Conservation (phyloP, 2,329 filamentous ascomycete species). For the Arachnomyces sp. region DNA sequence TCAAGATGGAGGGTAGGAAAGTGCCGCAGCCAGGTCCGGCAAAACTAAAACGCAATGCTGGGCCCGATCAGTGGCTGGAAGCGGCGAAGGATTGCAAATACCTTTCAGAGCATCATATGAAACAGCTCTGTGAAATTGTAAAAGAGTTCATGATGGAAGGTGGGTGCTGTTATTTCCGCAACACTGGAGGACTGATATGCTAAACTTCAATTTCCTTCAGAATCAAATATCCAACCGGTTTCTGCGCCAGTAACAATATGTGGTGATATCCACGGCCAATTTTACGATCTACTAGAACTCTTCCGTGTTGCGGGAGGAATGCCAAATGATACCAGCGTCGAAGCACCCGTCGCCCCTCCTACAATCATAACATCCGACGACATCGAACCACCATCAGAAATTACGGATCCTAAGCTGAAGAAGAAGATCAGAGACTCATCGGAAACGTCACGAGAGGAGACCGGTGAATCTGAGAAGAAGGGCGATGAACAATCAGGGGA, state of each 20-base stretch:
- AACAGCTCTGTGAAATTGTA: slow-evolving; percentile 95
- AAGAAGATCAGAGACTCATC: slow-evolving; percentile 59
- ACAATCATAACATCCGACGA: slow-evolving; percentile 82
- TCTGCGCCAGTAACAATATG: slow-evolving; percentile 93
- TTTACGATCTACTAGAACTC: slow-evolving; percentile 94
- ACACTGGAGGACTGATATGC: slow-evolving; percentile 5
- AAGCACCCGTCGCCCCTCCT: slow-evolving; percentile 60
- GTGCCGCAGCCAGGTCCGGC: slow-evolving; percentile 89
- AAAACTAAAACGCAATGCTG: slow-evolving; percentile 72
- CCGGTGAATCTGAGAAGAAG: background rate
- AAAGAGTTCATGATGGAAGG: slow-evolving; percentile 99
- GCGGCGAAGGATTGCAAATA: slow-evolving; percentile 97
- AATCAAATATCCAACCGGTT: slow-evolving; percentile 98
- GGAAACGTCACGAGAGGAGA: slow-evolving; percentile 15
- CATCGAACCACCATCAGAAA: slow-evolving; percentile 82
- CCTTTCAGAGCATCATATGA: slow-evolving; percentile 93
- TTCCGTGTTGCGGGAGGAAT: slow-evolving; percentile 96
- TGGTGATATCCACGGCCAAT: slow-evolving; percentile 97
- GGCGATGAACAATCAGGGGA: slow-evolving; percentile 22
- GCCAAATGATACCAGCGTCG: slow-evolving; percentile 71
- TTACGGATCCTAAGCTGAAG: slow-evolving; percentile 76
- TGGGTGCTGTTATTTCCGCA: slow-evolving; percentile 33
- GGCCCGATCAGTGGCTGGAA: slow-evolving; percentile 91
- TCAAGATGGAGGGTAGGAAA: slow-evolving; percentile 40
- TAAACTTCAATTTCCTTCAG: slow-evolving; percentile 40